Percentiles rank a stretch among this genome's conserved stretches.
Evolutionary conservation across 2,329 filamentous ascomycete genomes (phyloP).

Genomic region (Mycocentrospora acerina): DNA sequence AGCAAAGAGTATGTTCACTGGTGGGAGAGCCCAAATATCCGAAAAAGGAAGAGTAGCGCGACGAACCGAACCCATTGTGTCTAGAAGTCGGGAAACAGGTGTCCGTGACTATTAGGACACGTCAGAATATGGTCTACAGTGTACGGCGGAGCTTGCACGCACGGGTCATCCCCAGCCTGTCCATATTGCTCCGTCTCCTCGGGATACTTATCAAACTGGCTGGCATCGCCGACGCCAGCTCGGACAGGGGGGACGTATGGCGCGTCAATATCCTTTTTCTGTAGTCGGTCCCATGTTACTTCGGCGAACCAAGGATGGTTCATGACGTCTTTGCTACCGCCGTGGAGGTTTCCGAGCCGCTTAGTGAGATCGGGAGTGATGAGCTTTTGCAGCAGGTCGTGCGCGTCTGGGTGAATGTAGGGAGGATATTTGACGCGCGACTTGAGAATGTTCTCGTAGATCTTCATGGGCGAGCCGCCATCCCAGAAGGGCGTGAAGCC

Average conservation of each 20-base stretch:
- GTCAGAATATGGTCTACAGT: slow-evolving; percentile 30
- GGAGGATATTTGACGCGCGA: slow-evolving; percentile 95
- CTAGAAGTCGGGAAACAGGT: slow-evolving; percentile 39
- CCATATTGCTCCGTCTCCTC: slow-evolving; percentile 96
- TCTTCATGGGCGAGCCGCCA: slow-evolving; percentile 95
- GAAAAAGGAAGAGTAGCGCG: no score
- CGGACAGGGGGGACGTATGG: slow-evolving; percentile 96
- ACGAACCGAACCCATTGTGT: slow-evolving; percentile 4
- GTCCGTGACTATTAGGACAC: slow-evolving; percentile 37
- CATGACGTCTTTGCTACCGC: slow-evolving; percentile 89
- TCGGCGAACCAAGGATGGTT: slow-evolving; percentile 95
- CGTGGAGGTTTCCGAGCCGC: slow-evolving; percentile 89
- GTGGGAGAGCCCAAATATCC: no score
- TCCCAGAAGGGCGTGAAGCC: slow-evolving; percentile 99
- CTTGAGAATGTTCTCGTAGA: slow-evolving; percentile 98
- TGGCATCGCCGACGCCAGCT: slow-evolving; percentile 90
- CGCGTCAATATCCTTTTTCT: slow-evolving; percentile 95
- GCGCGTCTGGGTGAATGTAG: slow-evolving; percentile 92
- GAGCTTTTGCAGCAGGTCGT: slow-evolving; percentile 86
- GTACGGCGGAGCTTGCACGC: slow-evolving; percentile 52
- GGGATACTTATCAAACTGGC: slow-evolving; percentile 96
- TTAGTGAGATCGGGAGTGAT: slow-evolving; percentile 96
- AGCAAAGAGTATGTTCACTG: no score
- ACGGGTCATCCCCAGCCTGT: slow-evolving; percentile 77
- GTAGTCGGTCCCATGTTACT: slow-evolving; percentile 94